These are phyloP conservation scores for Flaveria robusta DNA, from an alignment of 129 eudicot genomes.

Conservation along the genomic window DNA sequence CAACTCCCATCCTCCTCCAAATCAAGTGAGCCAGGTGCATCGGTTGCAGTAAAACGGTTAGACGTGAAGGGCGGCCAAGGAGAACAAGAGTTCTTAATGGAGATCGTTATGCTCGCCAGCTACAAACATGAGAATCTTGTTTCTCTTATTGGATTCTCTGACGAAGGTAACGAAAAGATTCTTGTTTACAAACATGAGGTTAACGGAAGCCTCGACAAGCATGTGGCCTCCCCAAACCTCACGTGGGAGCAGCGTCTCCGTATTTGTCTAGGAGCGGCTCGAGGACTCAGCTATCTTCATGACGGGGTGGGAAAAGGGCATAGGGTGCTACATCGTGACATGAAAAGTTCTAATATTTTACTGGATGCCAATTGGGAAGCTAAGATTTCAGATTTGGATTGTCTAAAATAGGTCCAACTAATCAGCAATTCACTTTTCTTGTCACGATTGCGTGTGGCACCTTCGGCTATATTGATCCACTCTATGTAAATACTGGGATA, in stretches of 20 bases:
- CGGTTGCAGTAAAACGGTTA: slow-evolving; percentile 2
- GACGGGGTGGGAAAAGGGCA: not conserved
- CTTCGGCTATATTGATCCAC: slow-evolving; percentile 8
- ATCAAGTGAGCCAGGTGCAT: not conserved
- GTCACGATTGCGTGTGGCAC: slow-evolving; percentile 9
- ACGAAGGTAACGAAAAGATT: not conserved
- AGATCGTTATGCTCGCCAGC: slow-evolving; percentile 16
- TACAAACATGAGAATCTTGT: slow-evolving; percentile 18
- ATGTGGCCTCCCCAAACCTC: slow-evolving; percentile 2
- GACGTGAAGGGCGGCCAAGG: not conserved
- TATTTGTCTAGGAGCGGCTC: slow-evolving; percentile 20
- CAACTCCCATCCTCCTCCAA: not conserved
- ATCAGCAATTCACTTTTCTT: slow-evolving; percentile 24
- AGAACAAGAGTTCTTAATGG: slow-evolving; percentile 3
- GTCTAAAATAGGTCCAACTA: slow-evolving; percentile 12
- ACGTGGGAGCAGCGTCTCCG: slow-evolving; percentile 22
- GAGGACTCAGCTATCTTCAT: slow-evolving; percentile 19
- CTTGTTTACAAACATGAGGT: slow-evolving; percentile 8
- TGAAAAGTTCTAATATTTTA: slow-evolving; percentile 18
- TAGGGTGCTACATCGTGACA: slow-evolving; percentile 19
- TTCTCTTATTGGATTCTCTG: slow-evolving; percentile 14
- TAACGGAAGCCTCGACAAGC: slow-evolving; percentile 4
- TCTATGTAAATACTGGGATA: not conserved
- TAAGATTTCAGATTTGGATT: slow-evolving; percentile 23
- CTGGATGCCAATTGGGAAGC: slow-evolving; percentile 18